A percentile compares a stretch with the other conserved stretches of the same genome.
phyloP scores from a whole-genome alignment of 768 basidiomycete genomes.

The Suillus discolor region DNA sequence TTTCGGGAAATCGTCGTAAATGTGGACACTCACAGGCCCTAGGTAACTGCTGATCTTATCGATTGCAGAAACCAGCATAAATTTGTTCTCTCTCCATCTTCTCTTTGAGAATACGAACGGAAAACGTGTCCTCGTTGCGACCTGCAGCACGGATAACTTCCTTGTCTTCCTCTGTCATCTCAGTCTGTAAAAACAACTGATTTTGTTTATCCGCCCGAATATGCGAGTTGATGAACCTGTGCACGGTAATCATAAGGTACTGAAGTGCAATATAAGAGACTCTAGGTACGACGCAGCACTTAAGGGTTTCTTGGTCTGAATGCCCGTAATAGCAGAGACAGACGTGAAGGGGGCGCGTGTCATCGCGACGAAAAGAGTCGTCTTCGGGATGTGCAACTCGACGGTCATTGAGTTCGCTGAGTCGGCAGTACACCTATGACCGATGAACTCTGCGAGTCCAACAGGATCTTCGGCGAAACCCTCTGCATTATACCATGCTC shows the following conservation, averaged over 20 bases:
- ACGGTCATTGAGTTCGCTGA: slow-evolving; percentile 8
- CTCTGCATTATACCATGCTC: slow-evolving; percentile 1
- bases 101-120: neutral
- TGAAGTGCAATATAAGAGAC: neutral
- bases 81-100: neutral
- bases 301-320: slow-evolving; percentile 7
- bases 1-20: neutral
- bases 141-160: slow-evolving; percentile 10
- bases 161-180: slow-evolving; percentile 22
- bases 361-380: slow-evolving; percentile 5
- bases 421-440: slow-evolving; percentile 10
- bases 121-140: neutral
- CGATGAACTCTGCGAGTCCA: slow-evolving; percentile 18
- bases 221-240: slow-evolving; percentile 18
- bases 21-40: neutral
- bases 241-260: neutral
- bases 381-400: slow-evolving; percentile 7
- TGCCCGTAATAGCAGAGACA: slow-evolving; percentile 11
- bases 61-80: neutral
- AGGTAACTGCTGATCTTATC: neutral
- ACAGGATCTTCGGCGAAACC: slow-evolving; percentile 2
- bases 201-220: slow-evolving; percentile 21
- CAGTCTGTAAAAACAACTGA: slow-evolving; percentile 13
- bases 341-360: slow-evolving; percentile 12
- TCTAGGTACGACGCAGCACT: slow-evolving; percentile 14